phyloP scores from a whole-genome alignment of 306 rosid genomes.

The Vachellia pachyceras region DNA sequence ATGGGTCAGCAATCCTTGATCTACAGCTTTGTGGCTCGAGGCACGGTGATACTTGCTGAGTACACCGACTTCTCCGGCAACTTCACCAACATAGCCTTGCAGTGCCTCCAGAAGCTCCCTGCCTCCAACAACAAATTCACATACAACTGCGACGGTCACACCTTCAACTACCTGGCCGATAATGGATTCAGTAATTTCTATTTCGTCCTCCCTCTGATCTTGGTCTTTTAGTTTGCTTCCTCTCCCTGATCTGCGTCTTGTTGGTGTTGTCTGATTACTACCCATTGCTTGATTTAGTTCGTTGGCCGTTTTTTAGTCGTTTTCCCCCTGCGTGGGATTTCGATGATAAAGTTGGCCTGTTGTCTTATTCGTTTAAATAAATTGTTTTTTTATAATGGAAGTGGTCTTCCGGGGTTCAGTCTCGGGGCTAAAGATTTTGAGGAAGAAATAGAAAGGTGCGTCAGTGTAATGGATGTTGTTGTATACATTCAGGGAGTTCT shows the following conservation, averaged over 20 bases:
- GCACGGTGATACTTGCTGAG: constrained; percentile 52
- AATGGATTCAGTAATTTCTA: constrained; percentile 43
- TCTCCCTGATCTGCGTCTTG: constrained; percentile 6
- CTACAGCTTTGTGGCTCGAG: constrained; percentile 58
- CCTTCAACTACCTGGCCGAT: constrained; percentile 57
- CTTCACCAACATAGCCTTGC: constrained; percentile 55
- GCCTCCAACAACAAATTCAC: constrained; percentile 57
- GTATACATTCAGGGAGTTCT: not conserved
- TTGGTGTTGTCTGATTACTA: not conserved
- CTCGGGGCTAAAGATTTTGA: not conserved
- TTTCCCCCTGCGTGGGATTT: not conserved
- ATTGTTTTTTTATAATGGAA: not conserved
- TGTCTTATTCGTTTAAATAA: not conserved
- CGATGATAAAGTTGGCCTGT: not conserved
- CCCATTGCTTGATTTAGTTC: constrained; percentile 5
- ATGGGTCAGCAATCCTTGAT: constrained; percentile 56
- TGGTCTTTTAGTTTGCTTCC: constrained; percentile 1
- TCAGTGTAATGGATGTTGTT: constrained; percentile 2
- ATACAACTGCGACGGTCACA: constrained; percentile 56
- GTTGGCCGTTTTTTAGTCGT: not conserved
- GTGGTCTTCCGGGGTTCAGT: not conserved
- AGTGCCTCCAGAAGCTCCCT: constrained; percentile 63
- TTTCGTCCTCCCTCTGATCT: not conserved
- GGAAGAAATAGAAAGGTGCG: not conserved
- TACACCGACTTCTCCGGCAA: constrained; percentile 57